phyloP scores from a whole-genome alignment of 2,329 filamentous ascomycete genomes.

The Colletotrichum sidae region DNA sequence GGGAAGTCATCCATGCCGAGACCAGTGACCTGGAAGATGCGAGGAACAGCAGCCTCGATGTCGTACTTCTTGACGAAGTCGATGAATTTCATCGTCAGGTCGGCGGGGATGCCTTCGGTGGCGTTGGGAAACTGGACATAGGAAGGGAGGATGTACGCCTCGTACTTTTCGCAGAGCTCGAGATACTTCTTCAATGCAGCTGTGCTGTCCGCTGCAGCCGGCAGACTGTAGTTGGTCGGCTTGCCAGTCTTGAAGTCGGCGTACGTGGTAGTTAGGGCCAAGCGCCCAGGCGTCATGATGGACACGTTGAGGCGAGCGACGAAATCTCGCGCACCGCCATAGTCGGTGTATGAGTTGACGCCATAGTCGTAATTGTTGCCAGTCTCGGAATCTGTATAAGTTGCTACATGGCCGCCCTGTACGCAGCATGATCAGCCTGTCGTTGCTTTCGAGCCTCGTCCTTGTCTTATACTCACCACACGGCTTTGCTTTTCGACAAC shows the following conservation, averaged over 20 bases:
- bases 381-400: conserved; percentile 56
- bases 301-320: conserved; percentile 57
- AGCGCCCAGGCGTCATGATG: conserved; percentile 40
- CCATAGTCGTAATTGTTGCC: conserved; percentile 49
- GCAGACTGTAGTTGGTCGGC: conserved; percentile 42
- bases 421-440: conserved; percentile 28
- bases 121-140: conserved; percentile 54
- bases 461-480: conserved; percentile 42
- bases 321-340: conserved; percentile 53
- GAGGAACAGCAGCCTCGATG: conserved; percentile 53
- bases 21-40: conserved; percentile 53
- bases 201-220: conserved; percentile 38
- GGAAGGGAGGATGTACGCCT: conserved; percentile 47
- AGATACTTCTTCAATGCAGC: conserved; percentile 45
- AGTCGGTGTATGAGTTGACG: conserved; percentile 52
- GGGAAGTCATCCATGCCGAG: conserved; percentile 59
- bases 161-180: conserved; percentile 44
- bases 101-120: conserved; percentile 44
- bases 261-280: conserved; percentile 45
- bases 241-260: conserved; percentile 52
- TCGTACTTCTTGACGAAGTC: conserved; percentile 60
- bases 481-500: conserved; percentile 49
- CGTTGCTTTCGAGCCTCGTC: too few relatives aligned
- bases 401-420: conserved; percentile 62
- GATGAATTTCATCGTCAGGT: conserved; percentile 42